phyloP scores from a whole-genome alignment of 2,329 filamentous ascomycete species.

The Keithomyces neogunnii region DNA sequence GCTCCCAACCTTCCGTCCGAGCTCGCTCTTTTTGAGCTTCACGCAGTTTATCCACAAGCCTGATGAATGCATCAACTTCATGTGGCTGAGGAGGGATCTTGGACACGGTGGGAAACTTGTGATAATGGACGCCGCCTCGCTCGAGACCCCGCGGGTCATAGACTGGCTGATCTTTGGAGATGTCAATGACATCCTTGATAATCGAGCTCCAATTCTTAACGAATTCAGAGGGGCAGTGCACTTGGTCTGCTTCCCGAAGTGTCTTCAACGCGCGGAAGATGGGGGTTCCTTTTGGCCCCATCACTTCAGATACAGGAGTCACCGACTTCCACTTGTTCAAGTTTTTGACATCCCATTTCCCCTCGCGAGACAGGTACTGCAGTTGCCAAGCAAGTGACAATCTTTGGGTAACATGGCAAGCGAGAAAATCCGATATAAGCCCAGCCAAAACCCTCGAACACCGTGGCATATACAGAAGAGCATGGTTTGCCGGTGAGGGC shows the following conservation, averaged over 20 bases:
- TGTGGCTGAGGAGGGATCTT: slow-evolving; percentile 68
- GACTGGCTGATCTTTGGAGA: slow-evolving; percentile 82
- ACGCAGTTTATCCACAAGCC: slow-evolving; percentile 51
- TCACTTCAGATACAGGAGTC: slow-evolving; percentile 65
- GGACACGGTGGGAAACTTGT: slow-evolving; percentile 86
- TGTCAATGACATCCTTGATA: slow-evolving; percentile 76
- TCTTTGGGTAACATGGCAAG: slow-evolving; percentile 63
- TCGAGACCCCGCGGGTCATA: slow-evolving; percentile 72
- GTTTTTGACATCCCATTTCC: slow-evolving; percentile 98
- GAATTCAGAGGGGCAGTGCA: slow-evolving; percentile 69
- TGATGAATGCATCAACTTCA: slow-evolving; percentile 47
- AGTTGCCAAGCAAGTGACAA: slow-evolving; percentile 86
- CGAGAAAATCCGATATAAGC: slow-evolving; percentile 74
- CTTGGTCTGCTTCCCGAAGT: slow-evolving; percentile 76
- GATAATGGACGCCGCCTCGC: slow-evolving; percentile 58
- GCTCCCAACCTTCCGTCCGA: slow-evolving; percentile 29
- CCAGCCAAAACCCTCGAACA: slow-evolving; percentile 71
- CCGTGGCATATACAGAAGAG: slow-evolving; percentile 70
- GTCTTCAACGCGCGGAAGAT: slow-evolving; percentile 91
- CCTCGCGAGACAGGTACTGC: slow-evolving; percentile 76
- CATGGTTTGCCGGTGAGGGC: slow-evolving; percentile 71
- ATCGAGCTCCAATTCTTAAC: slow-evolving; percentile 55
- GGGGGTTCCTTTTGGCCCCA: slow-evolving; percentile 43
- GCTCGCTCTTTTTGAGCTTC: slow-evolving; percentile 36
- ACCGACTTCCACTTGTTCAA: slow-evolving; percentile 84